These are phyloP conservation scores for Pseudoturritis turrita DNA, from an alignment of 345 rosid species.

Conservation along the genomic window DNA sequence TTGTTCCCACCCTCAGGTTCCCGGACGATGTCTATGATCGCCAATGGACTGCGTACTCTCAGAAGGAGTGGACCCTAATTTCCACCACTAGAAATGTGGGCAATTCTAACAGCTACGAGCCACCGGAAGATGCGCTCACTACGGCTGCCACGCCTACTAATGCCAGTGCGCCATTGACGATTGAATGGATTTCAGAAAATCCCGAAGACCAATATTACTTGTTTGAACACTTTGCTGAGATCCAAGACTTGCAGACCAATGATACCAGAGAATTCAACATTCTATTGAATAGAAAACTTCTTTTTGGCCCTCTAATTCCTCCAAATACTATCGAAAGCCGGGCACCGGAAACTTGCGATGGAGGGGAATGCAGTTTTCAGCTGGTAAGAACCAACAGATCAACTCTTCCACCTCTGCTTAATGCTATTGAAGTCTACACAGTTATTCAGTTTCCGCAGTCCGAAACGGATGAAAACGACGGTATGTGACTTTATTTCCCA, in stretches of 20 bases:
- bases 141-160: constrained; percentile 18
- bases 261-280: background rate
- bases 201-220: background rate
- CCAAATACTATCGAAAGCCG: background rate
- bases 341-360: background rate
- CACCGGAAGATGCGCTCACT: constrained; percentile 18
- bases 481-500: too few relatives aligned
- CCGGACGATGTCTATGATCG: constrained; percentile 36
- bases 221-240: background rate
- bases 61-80: background rate
- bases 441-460: constrained; percentile 5
- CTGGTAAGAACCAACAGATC: background rate
- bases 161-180: background rate
- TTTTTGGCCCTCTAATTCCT: background rate
- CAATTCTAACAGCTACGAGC: background rate
- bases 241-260: background rate
- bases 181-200: background rate
- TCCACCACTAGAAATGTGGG: background rate
- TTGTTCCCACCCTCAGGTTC: constrained; percentile 24
- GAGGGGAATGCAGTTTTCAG: background rate
- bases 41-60: background rate
- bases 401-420: constrained; percentile 30
- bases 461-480: background rate
- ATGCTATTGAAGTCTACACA: constrained; percentile 14
- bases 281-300: background rate